Base-by-base conservation (phyloP, 345 rosid species). In the Cardamine occulta region DNA sequence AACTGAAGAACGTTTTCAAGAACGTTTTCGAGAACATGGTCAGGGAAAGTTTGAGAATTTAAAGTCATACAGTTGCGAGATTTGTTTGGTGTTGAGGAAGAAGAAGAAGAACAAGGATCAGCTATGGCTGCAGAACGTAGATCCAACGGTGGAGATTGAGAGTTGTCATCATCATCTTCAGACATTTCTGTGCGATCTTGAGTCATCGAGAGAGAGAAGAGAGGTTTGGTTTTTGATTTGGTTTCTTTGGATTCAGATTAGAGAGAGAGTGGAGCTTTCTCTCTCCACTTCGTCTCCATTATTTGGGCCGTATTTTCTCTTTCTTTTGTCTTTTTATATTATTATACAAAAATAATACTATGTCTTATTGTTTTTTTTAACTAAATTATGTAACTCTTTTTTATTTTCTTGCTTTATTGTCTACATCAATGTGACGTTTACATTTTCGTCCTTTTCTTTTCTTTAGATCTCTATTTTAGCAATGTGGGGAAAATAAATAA, bases 1-100 rank as follows among this genome's bases (percentile, higher is more conserved):
- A 93, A 89, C 84, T 82, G 79, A 23, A 93, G 93, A 52, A 93
- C 95, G 86, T 88, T 90, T 73, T 93, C 98, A 7, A 93, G 86
- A 10, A 91, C 96, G 79, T 88, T 91, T 69, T 91, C 96, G 0
- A 89, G 93, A 23, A 89, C 91, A 80, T 84, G 93, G 80, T 88
- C 89, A 31, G 85, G 85, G 47, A 58, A 79, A 32, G 84, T 63
- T 4, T 61, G 76, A 1, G 52, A 59, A 28, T 17, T 59, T 26
- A 10, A 61, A 6, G 74, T 15, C 66, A 18, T 51, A 23, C 74
- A 83, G 71, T 71, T 72, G 10, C 86, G 76, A 23, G 82, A 40
- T 63, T 72, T 83, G 76, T 75, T 83, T 2, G 83, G 68, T 8
- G 76, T 18, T 1, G 70, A 35, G 55, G 55, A 35, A 18, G 24